Evolutionary conservation across 2,329 filamentous ascomycete genomes (phyloP).

Genomic region (Xylariaceae sp.): DNA sequence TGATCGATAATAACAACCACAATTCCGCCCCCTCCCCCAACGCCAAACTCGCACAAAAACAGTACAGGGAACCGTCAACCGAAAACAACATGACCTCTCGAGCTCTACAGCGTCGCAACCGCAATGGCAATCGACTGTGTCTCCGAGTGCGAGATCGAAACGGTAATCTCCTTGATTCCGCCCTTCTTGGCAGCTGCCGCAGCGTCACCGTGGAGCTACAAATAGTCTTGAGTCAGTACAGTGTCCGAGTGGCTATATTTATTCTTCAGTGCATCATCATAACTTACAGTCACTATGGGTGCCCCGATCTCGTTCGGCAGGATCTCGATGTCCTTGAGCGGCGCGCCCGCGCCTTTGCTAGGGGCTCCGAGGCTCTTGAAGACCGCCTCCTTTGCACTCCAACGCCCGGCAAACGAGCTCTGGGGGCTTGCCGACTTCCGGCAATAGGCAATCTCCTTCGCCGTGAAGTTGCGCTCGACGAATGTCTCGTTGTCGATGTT

Average conservation of each 20-base stretch:
- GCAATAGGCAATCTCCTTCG: slow-evolving; percentile 81
- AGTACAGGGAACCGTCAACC: too few relatives aligned
- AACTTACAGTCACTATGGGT: slow-evolving; percentile 75
- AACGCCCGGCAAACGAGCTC: slow-evolving; percentile 88
- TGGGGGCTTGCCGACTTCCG: slow-evolving; percentile 70
- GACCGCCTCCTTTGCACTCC: slow-evolving; percentile 97
- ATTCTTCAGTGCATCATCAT: too few relatives aligned
- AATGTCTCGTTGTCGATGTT: slow-evolving; percentile 95
- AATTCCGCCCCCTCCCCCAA: too few relatives aligned
- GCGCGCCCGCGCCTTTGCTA: slow-evolving; percentile 81
- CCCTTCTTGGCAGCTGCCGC: slow-evolving; percentile 76
- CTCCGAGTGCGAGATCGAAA: slow-evolving; percentile 95
- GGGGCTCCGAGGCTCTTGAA: slow-evolving; percentile 93
- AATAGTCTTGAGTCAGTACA: slow-evolving; percentile 33
- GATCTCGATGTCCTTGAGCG: slow-evolving; percentile 94
- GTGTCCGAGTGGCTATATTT: too few relatives aligned
- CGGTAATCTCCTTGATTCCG: slow-evolving; percentile 79
- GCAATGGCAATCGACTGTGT: slow-evolving; percentile 92
- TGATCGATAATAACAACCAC: too few relatives aligned
- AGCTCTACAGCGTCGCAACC: slow-evolving; percentile 65
- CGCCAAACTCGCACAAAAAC: too few relatives aligned
- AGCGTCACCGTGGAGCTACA: slow-evolving; percentile 78
- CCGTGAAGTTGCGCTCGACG: slow-evolving; percentile 89
- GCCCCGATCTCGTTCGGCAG: slow-evolving; percentile 73
- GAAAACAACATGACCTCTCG: too few relatives aligned